Evolutionary conservation across 2,329 filamentous ascomycete species (phyloP).

Genomic region (Cladophialophora carrionii): DNA sequence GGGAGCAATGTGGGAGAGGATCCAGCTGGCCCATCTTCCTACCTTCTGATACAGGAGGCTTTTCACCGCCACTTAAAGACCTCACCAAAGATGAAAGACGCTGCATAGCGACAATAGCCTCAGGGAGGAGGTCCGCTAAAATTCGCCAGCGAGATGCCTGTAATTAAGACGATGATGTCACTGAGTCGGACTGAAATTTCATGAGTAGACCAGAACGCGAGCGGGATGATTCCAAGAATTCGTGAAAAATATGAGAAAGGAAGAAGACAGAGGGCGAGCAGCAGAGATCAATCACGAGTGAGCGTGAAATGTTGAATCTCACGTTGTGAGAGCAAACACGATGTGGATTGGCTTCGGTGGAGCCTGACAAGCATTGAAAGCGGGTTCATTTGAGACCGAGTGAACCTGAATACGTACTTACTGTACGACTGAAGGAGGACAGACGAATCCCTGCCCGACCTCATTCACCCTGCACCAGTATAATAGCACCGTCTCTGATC

Average conservation of each 20-base stretch:
- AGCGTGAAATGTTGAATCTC: neutral
- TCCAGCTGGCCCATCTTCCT: neutral
- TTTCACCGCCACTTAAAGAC: slow-evolving; percentile 12
- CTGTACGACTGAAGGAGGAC: no score
- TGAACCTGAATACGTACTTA: no score
- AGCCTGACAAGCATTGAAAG: neutral
- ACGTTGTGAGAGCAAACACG: neutral
- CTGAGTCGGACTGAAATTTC: neutral
- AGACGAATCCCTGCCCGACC: neutral
- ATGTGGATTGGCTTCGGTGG: neutral
- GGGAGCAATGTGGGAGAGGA: neutral
- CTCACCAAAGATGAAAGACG: slow-evolving; percentile 17
- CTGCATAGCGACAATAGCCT: slow-evolving; percentile 1
- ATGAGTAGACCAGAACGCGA: no score
- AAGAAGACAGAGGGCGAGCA: neutral
- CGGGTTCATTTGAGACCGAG: no score
- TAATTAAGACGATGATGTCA: neutral
- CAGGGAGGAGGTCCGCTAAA: neutral
- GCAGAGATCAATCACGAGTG: neutral
- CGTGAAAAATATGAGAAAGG: neutral
- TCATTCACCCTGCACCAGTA: neutral
- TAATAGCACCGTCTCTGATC: neutral
- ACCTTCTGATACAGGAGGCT: slow-evolving; percentile 8
- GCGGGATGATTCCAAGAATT: neutral
- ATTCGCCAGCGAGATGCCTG: neutral